Conservation (phyloP, 805 yeast species). For the Candida namnaoensis region DNA sequence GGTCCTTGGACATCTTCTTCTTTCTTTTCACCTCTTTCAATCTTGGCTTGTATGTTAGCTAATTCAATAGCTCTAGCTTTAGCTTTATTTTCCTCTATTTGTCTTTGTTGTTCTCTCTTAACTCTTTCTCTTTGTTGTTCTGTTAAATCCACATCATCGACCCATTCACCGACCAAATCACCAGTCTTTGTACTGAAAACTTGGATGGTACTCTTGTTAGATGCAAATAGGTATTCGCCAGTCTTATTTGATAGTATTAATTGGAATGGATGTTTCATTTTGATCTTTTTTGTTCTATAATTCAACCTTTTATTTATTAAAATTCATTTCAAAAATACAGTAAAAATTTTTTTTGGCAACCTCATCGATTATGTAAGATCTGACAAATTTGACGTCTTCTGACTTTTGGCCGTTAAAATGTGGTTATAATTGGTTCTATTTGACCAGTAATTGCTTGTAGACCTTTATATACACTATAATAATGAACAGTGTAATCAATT, state of each 20-base stretch:
- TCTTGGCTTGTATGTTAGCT: conserved; percentile 9
- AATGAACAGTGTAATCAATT: too few relatives aligned
- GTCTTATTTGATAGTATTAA: conserved; percentile 33
- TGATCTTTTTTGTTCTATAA: background rate
- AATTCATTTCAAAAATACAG: background rate
- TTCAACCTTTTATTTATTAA: too few relatives aligned
- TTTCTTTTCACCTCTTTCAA: conserved; percentile 23
- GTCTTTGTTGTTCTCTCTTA: conserved; percentile 26
- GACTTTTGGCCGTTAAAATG: too few relatives aligned
- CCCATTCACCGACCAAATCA: conserved; percentile 48
- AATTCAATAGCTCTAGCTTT: conserved; percentile 6
- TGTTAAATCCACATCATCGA: conserved; percentile 45
- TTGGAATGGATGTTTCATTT: conserved; percentile 67
- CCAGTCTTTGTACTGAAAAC: conserved; percentile 36
- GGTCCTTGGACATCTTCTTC: conserved; percentile 15
- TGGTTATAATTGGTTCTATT: too few relatives aligned
- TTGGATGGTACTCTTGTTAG: conserved; percentile 51
- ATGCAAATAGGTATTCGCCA: conserved; percentile 42
- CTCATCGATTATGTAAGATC: too few relatives aligned
- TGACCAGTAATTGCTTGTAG: too few relatives aligned
- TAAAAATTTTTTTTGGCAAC: too few relatives aligned
- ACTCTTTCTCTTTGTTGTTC: conserved; percentile 39
- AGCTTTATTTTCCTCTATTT: conserved; percentile 11
- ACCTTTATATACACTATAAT: too few relatives aligned
- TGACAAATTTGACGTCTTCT: too few relatives aligned